phyloP scores from a whole-genome alignment of 2,329 filamentous ascomycete genomes.

The Ophiostoma triangulosporum region DNA sequence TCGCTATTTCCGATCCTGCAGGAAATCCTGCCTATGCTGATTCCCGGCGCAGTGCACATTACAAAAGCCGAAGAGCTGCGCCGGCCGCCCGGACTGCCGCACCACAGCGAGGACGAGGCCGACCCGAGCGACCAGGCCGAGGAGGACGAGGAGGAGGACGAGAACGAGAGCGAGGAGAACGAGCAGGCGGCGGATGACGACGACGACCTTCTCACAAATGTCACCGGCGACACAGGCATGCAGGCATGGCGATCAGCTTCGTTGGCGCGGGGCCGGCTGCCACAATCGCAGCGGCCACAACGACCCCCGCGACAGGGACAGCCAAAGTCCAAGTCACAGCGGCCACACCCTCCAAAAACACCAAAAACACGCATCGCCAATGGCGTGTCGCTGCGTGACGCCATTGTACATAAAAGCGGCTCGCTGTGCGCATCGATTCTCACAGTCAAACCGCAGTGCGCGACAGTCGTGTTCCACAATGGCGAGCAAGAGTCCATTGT shows the following conservation, averaged over 20 bases:
- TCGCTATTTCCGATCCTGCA: conserved; percentile 41
- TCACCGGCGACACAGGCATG: neutral
- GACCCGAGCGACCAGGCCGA: conserved; percentile 24
- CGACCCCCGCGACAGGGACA: neutral
- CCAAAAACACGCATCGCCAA: neutral
- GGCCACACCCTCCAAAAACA: too few species aligned
- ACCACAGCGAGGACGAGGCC: neutral
- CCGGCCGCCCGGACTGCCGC: neutral
- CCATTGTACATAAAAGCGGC: conserved; percentile 50
- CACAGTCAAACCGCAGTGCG: conserved; percentile 47
- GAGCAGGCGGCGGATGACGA: neutral
- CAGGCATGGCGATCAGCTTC: too few species aligned
- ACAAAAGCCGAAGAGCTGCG: conserved; percentile 29
- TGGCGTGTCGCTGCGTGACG: conserved; percentile 23
- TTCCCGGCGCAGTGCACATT: conserved; percentile 44
- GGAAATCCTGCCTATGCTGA: conserved; percentile 45
- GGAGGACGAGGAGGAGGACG: conserved; percentile 23
- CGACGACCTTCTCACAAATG: neutral
- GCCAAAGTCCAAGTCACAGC: neutral
- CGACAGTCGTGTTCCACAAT: conserved; percentile 54
- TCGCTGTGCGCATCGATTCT: conserved; percentile 57
- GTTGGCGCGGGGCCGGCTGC: too few species aligned
- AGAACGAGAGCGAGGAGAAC: conserved; percentile 11
- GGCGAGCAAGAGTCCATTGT: conserved; percentile 60
- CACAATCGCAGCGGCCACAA: neutral